Evolutionary conservation across 1,139 yeast species (phyloP).

Genomic region (Spencermartinsiella ligniputridi): DNA sequence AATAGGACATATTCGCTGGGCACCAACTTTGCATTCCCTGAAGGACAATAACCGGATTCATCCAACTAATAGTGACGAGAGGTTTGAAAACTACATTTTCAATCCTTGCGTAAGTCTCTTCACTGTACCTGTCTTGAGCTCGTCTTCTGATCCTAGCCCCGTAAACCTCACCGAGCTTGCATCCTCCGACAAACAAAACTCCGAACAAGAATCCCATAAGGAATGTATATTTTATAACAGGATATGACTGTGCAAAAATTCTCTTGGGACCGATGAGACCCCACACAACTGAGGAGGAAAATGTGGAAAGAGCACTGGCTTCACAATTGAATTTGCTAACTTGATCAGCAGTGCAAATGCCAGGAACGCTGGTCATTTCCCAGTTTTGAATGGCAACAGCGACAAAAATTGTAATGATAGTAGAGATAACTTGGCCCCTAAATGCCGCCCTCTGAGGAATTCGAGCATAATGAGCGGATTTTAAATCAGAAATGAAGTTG

Average conservation of each 20-base stretch:
- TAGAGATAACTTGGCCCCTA: slow-evolving; percentile 48
- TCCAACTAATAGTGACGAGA: slow-evolving; percentile 35
- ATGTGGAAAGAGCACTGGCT: slow-evolving; percentile 41
- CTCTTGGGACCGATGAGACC: slow-evolving; percentile 63
- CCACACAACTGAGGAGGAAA: slow-evolving; percentile 51
- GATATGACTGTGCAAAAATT: slow-evolving; percentile 43
- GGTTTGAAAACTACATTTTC: slow-evolving; percentile 27
- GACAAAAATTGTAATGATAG: slow-evolving; percentile 34
- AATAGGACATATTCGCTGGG: slow-evolving; percentile 49
- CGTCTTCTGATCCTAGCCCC: slow-evolving; percentile 24
- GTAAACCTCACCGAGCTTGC: too few species aligned
- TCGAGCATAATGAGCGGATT: slow-evolving; percentile 50
- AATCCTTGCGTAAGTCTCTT: slow-evolving; percentile 7
- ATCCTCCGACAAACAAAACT: slow-evolving; percentile 23
- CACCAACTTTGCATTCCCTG: slow-evolving; percentile 37
- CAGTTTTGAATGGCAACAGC: slow-evolving; percentile 46
- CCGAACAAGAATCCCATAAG: slow-evolving; percentile 43
- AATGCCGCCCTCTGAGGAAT: slow-evolving; percentile 55
- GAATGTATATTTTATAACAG: slow-evolving; percentile 42
- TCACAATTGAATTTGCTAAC: slow-evolving; percentile 33
- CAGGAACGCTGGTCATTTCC: slow-evolving; percentile 44
- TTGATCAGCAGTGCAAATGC: slow-evolving; percentile 34
- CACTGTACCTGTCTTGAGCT: neutral
- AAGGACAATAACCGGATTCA: slow-evolving; percentile 50
- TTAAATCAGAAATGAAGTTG: slow-evolving; percentile 50